phyloP scores from a whole-genome alignment of 805 yeast species.

The Candida broadrunensis region DNA sequence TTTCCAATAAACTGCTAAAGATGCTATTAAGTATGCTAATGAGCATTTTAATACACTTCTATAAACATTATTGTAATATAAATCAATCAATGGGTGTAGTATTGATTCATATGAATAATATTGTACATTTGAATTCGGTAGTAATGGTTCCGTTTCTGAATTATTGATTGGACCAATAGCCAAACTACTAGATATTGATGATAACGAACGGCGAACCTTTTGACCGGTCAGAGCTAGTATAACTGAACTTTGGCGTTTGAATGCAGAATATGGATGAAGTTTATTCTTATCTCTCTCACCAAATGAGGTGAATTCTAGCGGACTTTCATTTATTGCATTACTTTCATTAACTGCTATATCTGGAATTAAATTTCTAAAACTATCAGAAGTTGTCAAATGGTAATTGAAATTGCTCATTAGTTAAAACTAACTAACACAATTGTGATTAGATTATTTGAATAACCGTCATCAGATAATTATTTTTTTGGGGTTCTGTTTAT shows the following conservation, averaged over 20 bases:
- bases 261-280: neutral
- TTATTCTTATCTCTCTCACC: neutral
- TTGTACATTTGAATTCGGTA: neutral
- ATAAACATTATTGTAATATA: slow-evolving; percentile 14
- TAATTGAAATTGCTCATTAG: too few relatives aligned
- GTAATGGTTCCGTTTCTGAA: slow-evolving; percentile 6
- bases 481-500: too few relatives aligned
- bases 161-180: neutral
- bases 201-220: slow-evolving; percentile 31
- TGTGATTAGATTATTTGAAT: too few relatives aligned
- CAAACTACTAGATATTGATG: slow-evolving; percentile 7
- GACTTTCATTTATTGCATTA: neutral
- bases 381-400: too few relatives aligned
- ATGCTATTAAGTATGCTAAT: slow-evolving; percentile 70
- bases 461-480: too few relatives aligned
- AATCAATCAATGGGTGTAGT: neutral
- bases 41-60: slow-evolving; percentile 59
- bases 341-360: neutral
- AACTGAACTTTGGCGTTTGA: slow-evolving; percentile 27
- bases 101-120: neutral
- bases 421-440: too few relatives aligned
- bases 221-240: slow-evolving; percentile 39
- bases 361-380: too few relatives aligned
- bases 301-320: neutral
- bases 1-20: slow-evolving; percentile 64